These are phyloP conservation scores for Podaxis pistillaris DNA, from an alignment of 768 basidiomycete species.

Conservation along the genomic window DNA sequence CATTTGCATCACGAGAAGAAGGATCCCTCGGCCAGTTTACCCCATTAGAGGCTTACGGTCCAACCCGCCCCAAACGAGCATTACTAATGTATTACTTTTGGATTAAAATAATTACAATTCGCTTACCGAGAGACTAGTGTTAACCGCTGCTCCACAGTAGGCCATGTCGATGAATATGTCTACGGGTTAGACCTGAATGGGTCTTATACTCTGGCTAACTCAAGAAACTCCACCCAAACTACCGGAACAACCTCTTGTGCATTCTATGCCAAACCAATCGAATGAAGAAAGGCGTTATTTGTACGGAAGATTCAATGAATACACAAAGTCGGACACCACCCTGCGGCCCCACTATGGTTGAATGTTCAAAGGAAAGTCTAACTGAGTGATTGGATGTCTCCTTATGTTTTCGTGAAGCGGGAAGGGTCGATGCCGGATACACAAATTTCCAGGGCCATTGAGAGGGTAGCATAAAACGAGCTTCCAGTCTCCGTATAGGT, in stretches of 20 bases:
- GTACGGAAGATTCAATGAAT: background rate
- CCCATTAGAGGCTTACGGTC: background rate
- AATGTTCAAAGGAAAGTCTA: background rate
- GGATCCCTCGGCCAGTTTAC: background rate
- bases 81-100: background rate
- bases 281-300: background rate
- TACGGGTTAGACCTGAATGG: no score
- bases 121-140: background rate
- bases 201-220: no score
- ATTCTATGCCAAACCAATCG: background rate
- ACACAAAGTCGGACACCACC: background rate
- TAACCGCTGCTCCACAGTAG: background rate
- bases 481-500: conserved; percentile 15
- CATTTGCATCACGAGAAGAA: no score
- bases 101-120: background rate
- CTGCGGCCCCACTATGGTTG: background rate
- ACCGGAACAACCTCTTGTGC: background rate
- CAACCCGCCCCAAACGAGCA: background rate
- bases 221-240: background rate
- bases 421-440: conserved; percentile 16
- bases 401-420: conserved; percentile 8
- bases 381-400: background rate
- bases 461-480: conserved; percentile 15
- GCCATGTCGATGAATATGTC: no score
- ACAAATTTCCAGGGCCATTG: conserved; percentile 15